These are phyloP conservation scores for Magnaporthiopsis poae DNA, from an alignment of 2,329 filamentous ascomycete genomes.

Conservation along the genomic window DNA sequence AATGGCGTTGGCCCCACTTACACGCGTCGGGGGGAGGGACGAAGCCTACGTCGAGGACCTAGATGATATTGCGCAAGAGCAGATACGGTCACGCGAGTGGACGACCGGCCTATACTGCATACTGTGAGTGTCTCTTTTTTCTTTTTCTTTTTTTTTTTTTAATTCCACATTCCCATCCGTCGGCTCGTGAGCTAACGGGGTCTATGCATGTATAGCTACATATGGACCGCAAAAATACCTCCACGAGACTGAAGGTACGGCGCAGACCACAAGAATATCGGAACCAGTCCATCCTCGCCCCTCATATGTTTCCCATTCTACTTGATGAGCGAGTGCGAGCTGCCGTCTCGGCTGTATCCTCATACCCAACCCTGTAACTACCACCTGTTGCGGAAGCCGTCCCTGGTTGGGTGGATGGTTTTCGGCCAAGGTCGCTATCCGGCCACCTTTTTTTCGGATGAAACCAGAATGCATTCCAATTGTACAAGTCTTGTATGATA, in stretches of 20 bases:
- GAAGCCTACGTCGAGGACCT: constrained; percentile 54
- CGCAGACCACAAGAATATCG: not conserved
- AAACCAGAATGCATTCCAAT: not conserved
- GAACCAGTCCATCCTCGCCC: not conserved
- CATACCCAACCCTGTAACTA: not conserved
- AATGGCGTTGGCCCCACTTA: constrained; percentile 64
- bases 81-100: constrained; percentile 56
- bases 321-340: not conserved
- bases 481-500: not conserved
- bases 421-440: not conserved
- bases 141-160: not conserved
- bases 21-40: constrained; percentile 51
- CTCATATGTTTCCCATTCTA: not conserved
- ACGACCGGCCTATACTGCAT: constrained; percentile 52
- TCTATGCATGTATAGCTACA: not conserved
- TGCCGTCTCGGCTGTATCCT: not conserved
- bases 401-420: not conserved
- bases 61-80: constrained; percentile 51
- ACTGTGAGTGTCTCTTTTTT: constrained; percentile 48
- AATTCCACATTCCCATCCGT: not conserved
- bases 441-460: not conserved
- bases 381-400: not conserved
- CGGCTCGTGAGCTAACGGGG: not conserved
- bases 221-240: constrained; percentile 1
- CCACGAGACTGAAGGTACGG: not conserved